Evolutionary conservation across 495 filamentous ascomycete species (phyloP).

Genomic region (Bacidia gigantensis): DNA sequence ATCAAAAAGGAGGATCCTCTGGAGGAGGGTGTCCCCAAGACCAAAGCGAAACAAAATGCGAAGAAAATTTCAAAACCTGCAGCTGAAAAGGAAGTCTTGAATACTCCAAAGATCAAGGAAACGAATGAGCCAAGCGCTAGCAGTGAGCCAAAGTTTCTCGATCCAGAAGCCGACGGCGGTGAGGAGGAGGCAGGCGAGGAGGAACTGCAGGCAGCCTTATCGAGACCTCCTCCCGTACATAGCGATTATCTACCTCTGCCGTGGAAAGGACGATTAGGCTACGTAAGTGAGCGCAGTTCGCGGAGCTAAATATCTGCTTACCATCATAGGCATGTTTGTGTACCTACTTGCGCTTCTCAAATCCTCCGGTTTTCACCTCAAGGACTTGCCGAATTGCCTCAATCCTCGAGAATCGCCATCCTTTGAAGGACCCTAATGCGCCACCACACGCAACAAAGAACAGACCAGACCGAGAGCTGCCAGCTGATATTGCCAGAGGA

Average conservation of each 20-base stretch:
- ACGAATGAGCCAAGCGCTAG: conserved; percentile 1
- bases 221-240: conserved; percentile 65
- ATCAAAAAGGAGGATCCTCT: conserved; percentile 21
- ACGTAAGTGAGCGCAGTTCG: conserved; percentile 41
- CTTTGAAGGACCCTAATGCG: conserved; percentile 56
- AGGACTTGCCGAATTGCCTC: conserved; percentile 84
- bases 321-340: conserved; percentile 63
- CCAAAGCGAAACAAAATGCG: neutral
- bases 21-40: neutral
- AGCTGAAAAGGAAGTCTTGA: conserved; percentile 17
- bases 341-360: conserved; percentile 79
- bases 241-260: conserved; percentile 77
- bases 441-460: conserved; percentile 74
- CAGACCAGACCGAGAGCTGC: conserved; percentile 56
- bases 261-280: conserved; percentile 86
- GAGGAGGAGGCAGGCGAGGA: conserved; percentile 39
- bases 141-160: conserved; percentile 22
- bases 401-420: conserved; percentile 78
- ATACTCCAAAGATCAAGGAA: conserved; percentile 23
- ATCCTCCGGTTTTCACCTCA: conserved; percentile 79
- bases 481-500: conserved; percentile 47
- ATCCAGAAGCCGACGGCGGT: conserved; percentile 22
- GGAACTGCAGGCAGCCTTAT: conserved; percentile 26
- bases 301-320: conserved; percentile 8
- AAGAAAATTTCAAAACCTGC: conserved; percentile 22